Conservation (phyloP, 176 grass and related monocot species). For the Hordeum marinum region DNA sequence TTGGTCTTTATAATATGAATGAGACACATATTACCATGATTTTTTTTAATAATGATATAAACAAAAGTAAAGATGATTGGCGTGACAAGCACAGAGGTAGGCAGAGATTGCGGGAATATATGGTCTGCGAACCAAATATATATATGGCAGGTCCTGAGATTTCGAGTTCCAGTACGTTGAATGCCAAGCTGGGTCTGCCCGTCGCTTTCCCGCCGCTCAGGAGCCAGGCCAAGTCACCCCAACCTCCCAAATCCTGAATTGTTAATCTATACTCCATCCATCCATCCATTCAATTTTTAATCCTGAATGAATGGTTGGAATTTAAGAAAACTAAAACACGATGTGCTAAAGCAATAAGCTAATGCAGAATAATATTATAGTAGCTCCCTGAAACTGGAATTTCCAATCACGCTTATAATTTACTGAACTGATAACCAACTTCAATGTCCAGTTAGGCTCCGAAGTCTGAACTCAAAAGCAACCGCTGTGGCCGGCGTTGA, state of each 20-base stretch:
- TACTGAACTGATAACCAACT: neutral
- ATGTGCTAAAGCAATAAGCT: neutral
- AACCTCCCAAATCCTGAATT: neutral
- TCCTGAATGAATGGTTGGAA: neutral
- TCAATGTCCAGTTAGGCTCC: neutral
- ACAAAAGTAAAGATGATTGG: neutral
- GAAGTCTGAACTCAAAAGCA: neutral
- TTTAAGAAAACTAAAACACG: neutral
- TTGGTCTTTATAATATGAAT: no score
- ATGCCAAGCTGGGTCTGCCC: constrained; percentile 16
- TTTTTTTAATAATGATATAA: no score
- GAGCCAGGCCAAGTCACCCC: neutral
- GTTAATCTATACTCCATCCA: neutral
- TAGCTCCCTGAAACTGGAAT: no score
- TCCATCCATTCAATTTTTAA: neutral
- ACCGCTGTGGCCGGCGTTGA: no score
- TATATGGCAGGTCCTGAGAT: constrained; percentile 8
- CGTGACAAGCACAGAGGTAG: neutral
- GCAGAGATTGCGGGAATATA: constrained; percentile 28
- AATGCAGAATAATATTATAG: no score
- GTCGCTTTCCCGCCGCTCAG: neutral
- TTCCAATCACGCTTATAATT: neutral
- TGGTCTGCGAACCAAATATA: neutral
- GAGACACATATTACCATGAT: no score
- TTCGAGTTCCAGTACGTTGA: constrained; percentile 13